Base-by-base conservation (phyloP, 2,329 filamentous ascomycete genomes). In the Aspergillus alliaceus region DNA sequence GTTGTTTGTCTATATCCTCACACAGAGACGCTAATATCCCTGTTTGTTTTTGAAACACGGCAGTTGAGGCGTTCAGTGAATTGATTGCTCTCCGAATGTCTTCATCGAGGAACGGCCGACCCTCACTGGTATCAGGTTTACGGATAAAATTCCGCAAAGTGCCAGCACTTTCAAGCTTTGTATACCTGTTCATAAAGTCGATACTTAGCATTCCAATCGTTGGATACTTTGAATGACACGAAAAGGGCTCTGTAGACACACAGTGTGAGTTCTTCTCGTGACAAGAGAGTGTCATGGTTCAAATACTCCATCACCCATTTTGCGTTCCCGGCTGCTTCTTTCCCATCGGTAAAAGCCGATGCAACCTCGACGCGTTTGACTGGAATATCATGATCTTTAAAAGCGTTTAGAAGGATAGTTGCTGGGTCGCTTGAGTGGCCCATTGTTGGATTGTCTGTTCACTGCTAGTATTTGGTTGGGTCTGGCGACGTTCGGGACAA, bases 231-330 rank as follows among this genome's bases (percentile, higher is more conserved):
- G 1, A 39, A 35, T 14, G 9, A 15, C 34, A 22, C 15, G 35
- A 8, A 35, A 34, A 40, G 11, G 25, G 25, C 12, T 31, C n/a
- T 47, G 44, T 11, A 29, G 20, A 56, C 67, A 35, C 69, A 77
- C 75, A 77, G 48, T 48, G 59, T 60, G 24, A 74, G 60, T 62
- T 78, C 75, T 51, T 78, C 75, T 51, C 68, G 69, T 6, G 75
- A 76, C 51, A 78, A 65, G 34, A 77, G 64, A 6, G 72, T 75
- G 50, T 73, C 68, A 7, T 63, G 53, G 29, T 52, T 53, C 47
- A 77, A 60, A 60, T 76, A 66, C 34, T 67, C 66, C 8, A 60
- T 57, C 27, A 69, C 66, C 74, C 74, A 77, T 59, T 70, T 60
- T 35, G 58, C 59, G 58, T 67, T 69, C 12, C 61, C 53, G n/a